phyloP scores from a whole-genome alignment of 2,329 filamentous ascomycete species.

The Aspergillus neoniger region DNA sequence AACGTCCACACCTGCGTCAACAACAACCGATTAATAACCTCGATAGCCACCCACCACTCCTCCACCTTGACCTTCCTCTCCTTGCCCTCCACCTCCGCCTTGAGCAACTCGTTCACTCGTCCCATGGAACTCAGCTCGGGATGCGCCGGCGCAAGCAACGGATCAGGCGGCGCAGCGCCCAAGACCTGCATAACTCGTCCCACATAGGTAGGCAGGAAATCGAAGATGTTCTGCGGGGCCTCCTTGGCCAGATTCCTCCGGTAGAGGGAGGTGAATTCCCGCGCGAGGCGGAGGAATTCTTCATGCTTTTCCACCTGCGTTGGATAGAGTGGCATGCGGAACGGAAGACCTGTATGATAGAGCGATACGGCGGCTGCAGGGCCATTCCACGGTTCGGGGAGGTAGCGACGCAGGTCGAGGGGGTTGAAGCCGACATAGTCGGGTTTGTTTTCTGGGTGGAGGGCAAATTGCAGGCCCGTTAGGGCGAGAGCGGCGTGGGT shows the following conservation, averaged over 20 bases:
- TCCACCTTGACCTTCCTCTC: neutral
- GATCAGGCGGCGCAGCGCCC: neutral
- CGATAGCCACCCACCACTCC: conserved; percentile 3
- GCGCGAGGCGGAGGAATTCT: neutral
- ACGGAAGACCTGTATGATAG: neutral
- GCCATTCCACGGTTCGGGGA: neutral
- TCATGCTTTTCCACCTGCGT: too few relatives aligned
- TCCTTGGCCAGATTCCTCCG: neutral
- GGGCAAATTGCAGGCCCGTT: neutral
- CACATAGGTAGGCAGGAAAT: neutral
- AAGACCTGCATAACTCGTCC: neutral
- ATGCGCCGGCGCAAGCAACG: neutral
- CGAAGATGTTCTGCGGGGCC: neutral
- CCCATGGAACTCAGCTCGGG: neutral
- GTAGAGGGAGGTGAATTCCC: neutral
- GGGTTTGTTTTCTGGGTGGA: neutral
- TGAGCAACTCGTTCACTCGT: neutral
- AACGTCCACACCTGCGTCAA: conserved; percentile 2
- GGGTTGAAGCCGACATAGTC: neutral
- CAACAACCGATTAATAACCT: neutral
- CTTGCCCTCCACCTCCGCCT: neutral
- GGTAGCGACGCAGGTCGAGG: neutral
- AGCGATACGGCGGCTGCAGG: neutral
- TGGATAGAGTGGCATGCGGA: neutral
- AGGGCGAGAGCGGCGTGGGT: neutral